phyloP scores from a whole-genome alignment of 768 basidiomycete genomes.

The Hygrocybe punicea region DNA sequence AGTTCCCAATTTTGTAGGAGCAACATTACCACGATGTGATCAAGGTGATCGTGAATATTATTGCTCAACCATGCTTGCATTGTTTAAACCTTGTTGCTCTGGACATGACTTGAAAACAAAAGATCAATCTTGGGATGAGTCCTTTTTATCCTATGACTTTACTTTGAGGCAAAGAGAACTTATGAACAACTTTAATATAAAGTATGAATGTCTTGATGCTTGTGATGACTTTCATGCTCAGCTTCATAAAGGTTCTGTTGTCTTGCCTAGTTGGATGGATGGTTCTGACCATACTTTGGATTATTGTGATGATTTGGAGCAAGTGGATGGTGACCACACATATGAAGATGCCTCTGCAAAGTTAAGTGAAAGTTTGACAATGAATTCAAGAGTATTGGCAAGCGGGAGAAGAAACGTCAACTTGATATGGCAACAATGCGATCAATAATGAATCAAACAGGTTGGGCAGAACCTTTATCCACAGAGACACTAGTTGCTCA shows the following conservation, averaged over 20 bases:
- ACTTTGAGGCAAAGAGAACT: conserved; percentile 9
- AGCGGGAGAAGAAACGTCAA: no score
- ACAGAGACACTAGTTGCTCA: no score
- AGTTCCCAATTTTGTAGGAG: conserved; percentile 32
- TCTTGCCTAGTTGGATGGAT: no score
- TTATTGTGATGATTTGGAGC: no score
- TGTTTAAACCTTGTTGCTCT: conserved; percentile 31
- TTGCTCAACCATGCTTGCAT: conserved; percentile 29
- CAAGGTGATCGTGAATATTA: conserved; percentile 30
- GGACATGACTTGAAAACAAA: conserved; percentile 23
- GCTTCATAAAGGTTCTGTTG: not conserved
- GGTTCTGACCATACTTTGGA: no score
- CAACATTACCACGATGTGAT: conserved; percentile 28
- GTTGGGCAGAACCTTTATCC: no score
- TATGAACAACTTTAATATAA: conserved; percentile 31
- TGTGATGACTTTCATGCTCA: not conserved
- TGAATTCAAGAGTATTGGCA: no score
- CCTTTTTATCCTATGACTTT: conserved; percentile 20
- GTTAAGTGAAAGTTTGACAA: no score
- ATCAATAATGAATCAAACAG: no score
- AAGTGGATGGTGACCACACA: no score
- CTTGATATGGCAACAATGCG: no score
- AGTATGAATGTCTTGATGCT: conserved; percentile 37
- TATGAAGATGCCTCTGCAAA: no score
- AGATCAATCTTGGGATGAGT: conserved; percentile 23